phyloP scores from a whole-genome alignment of 2,329 filamentous ascomycete genomes.

The Coniochaeta hoffmannii region DNA sequence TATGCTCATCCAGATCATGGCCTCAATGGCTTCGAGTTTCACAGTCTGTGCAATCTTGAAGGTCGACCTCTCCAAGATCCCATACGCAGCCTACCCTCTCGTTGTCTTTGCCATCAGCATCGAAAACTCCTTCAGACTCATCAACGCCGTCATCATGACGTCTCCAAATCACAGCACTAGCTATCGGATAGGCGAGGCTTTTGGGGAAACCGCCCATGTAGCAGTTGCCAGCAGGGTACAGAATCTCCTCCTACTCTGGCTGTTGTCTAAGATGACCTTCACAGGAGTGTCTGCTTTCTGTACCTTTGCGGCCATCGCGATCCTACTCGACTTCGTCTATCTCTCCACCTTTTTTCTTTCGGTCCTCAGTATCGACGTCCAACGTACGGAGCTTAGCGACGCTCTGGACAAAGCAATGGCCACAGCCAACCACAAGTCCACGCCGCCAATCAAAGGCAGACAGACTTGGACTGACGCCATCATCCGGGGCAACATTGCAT shows the following conservation, averaged over 20 bases:
- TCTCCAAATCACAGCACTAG: constrained; percentile 62
- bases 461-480: constrained; percentile 55
- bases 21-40: constrained; percentile 72
- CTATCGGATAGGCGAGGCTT: constrained; percentile 62
- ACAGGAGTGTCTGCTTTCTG: constrained; percentile 69
- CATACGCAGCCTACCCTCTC: constrained; percentile 65
- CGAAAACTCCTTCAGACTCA: constrained; percentile 71
- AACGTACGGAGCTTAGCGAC: constrained; percentile 67
- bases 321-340: constrained; percentile 71
- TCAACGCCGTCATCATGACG: constrained; percentile 69
- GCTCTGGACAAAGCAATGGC: constrained; percentile 45
- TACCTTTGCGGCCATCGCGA: constrained; percentile 66
- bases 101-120: constrained; percentile 71
- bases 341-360: constrained; percentile 74
- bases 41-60: constrained; percentile 70
- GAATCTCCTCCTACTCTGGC: constrained; percentile 59
- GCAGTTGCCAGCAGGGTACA: constrained; percentile 61
- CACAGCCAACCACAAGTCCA: constrained; percentile 33
- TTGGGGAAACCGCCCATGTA: constrained; percentile 65
- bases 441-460: constrained; percentile 15
- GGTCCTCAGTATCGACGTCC: constrained; percentile 72
- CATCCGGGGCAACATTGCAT: constrained; percentile 55
- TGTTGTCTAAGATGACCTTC: constrained; percentile 59
- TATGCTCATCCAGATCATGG: constrained; percentile 60
- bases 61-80: constrained; percentile 68